Evolutionary conservation across 345 rosid species (phyloP), one percentile per base, ranked within the genome.

Genomic region (Syzygium jambos): DNA sequence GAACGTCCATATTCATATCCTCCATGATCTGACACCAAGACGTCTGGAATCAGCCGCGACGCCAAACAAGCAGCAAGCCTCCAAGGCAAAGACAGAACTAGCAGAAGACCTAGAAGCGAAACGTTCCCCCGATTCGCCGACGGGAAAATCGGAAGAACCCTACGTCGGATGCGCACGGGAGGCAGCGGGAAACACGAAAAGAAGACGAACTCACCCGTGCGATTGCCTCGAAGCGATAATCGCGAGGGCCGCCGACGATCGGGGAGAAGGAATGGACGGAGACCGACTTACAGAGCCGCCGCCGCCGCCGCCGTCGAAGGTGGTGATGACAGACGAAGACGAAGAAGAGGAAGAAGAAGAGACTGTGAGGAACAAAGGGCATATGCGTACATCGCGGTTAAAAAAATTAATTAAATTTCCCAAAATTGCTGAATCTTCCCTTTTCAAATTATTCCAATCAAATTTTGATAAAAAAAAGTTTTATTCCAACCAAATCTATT

Each of bases 1-100:
- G 98, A 91, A 92, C 88, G 86, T 96, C 95, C 94, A 90, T 86
- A 68, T 96, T 94, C 94, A 91, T 87, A 78, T 95, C 94, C 85
- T 97, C 98, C 99, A 95, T 96, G 65, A 78, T 85, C 91, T 91
- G 89, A n/a, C 46, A 53, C 27, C 30, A 8, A 49, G 27, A 55
- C 51, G 27, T 4, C 82, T 7, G 25, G 49, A 73, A 73, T 51
- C 56, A 84, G 56, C 55, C 85, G 23, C 53, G 5, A 49, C 52
- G 55, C 29, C 55, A 25, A 83, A 25, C 30, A 56, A 55, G 23
- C 29, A 83, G 78, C 29, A 51, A 49, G 9, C 13, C 4, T 11
- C 21, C 46, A 43, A 17, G 78, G 46, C 43, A 34, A 41, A 68
- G 78, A 34, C 13, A 46, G 13, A 10, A 34, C 78, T 17, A 68